Evolutionary conservation across 257 asterid genomes (phyloP).

Genomic region (Rhazya stricta): DNA sequence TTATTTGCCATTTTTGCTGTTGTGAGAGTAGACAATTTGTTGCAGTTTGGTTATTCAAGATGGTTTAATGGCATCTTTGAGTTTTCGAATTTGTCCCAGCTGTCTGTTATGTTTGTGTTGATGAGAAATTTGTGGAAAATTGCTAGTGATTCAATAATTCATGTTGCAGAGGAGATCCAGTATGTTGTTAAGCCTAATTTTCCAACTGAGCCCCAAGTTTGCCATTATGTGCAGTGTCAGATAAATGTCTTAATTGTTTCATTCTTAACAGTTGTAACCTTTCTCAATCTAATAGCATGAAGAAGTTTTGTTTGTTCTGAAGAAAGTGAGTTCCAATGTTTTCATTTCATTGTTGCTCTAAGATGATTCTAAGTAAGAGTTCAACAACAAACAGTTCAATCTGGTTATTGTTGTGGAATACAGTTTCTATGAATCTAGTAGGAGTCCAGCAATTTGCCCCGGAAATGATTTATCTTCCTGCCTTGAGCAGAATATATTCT

Average conservation of each 20-base stretch:
- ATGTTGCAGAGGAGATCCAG: background rate
- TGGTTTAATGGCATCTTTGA: background rate
- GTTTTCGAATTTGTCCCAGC: background rate
- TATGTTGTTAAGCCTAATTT: background rate
- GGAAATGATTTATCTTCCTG: background rate
- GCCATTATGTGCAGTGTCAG: background rate
- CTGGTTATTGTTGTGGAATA: background rate
- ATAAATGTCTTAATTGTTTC: background rate
- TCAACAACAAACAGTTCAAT: background rate
- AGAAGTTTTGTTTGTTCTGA: background rate
- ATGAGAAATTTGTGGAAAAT: background rate
- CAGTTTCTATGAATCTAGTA: background rate
- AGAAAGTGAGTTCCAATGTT: background rate
- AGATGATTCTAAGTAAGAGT: background rate
- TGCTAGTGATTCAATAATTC: background rate
- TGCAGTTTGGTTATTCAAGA: background rate
- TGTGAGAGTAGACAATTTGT: background rate
- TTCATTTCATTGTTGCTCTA: background rate
- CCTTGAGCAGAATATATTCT: background rate
- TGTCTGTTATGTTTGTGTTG: background rate
- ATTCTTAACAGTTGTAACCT: background rate
- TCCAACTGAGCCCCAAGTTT: background rate
- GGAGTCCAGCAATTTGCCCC: background rate
- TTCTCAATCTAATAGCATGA: background rate
- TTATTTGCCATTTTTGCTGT: constrained; percentile 10